Percentiles rank a stretch among this genome's conserved stretches.
phyloP scores from a whole-genome alignment of 148 eudicot genomes.

The Linanthus parryae region DNA sequence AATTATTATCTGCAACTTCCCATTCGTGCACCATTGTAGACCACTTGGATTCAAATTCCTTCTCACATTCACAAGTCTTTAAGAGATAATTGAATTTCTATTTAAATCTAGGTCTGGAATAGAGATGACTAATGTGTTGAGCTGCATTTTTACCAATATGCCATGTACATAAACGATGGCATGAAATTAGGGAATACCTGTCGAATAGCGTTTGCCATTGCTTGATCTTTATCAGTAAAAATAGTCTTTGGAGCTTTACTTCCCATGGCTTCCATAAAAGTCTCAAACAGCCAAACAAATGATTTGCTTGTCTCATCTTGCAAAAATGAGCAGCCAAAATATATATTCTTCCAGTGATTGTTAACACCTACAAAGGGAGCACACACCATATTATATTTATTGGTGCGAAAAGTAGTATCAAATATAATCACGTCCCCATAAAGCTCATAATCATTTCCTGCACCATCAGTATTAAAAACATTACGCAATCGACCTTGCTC shows the following conservation, averaged over 20 bases:
- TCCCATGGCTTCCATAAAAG: conserved; percentile 3
- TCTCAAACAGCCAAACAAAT: conserved; percentile 1
- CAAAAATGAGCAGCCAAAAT: conserved; percentile 6
- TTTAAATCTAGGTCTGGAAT: not conserved
- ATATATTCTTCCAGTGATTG: not conserved
- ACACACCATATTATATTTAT: not conserved
- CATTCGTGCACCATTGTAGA: not conserved
- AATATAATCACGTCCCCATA: not conserved
- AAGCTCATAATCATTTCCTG: not conserved
- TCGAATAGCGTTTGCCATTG: not conserved
- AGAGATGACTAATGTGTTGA: not conserved
- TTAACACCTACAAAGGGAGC: conserved; percentile 8
- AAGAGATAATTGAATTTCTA: not conserved
- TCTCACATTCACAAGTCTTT: not conserved
- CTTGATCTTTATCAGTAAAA: not conserved
- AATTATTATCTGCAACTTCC: not conserved
- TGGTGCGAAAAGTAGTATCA: not conserved
- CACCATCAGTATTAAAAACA: not conserved
- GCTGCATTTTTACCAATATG: not conserved
- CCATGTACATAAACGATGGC: not conserved
- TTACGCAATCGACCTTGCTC: not conserved
- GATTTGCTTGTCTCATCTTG: not conserved
- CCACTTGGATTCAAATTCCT: not conserved
- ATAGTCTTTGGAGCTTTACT: not conserved
- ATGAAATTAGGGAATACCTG: not conserved